Percentiles rank a stretch among this genome's conserved stretches.
These are phyloP conservation scores for Debaryomyces sp. DNA, from an alignment of 1,139 yeast species.

Conservation along the genomic window DNA sequence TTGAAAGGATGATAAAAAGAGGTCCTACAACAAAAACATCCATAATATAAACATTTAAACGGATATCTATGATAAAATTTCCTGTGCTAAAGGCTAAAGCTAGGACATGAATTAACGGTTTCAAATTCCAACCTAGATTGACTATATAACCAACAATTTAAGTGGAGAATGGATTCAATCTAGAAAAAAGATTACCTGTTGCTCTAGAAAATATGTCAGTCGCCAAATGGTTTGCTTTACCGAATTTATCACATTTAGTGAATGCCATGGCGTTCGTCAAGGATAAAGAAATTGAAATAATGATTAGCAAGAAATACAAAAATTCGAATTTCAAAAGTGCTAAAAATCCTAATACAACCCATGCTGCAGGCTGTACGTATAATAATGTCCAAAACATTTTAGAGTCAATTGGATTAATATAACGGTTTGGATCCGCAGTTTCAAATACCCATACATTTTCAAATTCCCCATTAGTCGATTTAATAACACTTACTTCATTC, in stretches of 20 bases:
- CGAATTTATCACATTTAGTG: conserved; percentile 87
- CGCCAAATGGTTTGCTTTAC: conserved; percentile 71
- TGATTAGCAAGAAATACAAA: conserved; percentile 66
- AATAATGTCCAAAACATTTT: conserved; percentile 83
- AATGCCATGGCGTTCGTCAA: conserved; percentile 86
- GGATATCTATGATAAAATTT: not conserved
- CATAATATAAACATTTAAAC: not conserved
- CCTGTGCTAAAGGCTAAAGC: not conserved
- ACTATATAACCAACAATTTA: not conserved
- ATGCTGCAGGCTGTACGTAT: conserved; percentile 72
- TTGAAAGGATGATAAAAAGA: not conserved
- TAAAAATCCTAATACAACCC: conserved; percentile 73
- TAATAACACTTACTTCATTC: conserved; percentile 62
- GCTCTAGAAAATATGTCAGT: conserved; percentile 53
- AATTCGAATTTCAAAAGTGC: conserved; percentile 80
- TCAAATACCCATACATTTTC: conserved; percentile 89
- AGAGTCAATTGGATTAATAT: conserved; percentile 90
- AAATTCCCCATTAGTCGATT: conserved; percentile 51
- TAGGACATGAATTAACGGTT: not conserved
- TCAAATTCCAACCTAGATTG: not conserved
- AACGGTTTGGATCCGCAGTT: conserved; percentile 78
- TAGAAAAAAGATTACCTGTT: conserved; percentile 46
- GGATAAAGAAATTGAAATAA: conserved; percentile 70
- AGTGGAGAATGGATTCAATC: conserved; percentile 49
- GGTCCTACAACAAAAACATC: not conserved